These are phyloP conservation scores for Aspergillus heteromorphus DNA, from an alignment of 495 filamentous ascomycete species.

Conservation along the genomic window DNA sequence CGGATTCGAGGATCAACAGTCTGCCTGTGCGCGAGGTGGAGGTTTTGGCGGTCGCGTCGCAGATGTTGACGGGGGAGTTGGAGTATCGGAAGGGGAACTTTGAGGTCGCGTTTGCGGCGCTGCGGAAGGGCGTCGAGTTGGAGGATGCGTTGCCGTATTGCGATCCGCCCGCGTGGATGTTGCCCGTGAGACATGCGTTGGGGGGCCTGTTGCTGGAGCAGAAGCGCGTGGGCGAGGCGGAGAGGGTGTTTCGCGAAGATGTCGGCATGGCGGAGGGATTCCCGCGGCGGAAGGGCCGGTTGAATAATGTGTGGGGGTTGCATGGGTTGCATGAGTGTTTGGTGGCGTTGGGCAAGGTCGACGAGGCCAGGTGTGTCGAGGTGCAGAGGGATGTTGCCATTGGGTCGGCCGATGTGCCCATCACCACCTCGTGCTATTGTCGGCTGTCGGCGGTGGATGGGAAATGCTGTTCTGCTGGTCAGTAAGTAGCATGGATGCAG, in stretches of 20 bases:
- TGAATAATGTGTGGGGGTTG: slow-evolving; percentile 3
- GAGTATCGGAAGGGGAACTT: slow-evolving; percentile 56
- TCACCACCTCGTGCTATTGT: slow-evolving; percentile 4
- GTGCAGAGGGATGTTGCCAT: neutral
- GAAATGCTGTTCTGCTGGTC: neutral
- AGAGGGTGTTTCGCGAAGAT: neutral
- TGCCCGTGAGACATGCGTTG: neutral
- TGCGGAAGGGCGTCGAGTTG: neutral
- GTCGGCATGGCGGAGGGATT: slow-evolving; percentile 2
- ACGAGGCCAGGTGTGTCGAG: neutral
- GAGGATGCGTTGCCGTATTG: neutral
- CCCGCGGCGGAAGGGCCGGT: neutral
- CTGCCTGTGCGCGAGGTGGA: slow-evolving; percentile 43
- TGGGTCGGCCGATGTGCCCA: neutral
- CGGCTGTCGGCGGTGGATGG: neutral
- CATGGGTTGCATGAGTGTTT: slow-evolving; percentile 5
- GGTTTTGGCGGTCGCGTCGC: slow-evolving; percentile 50
- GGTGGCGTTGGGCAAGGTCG: neutral
- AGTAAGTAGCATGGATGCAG: too few species aligned
- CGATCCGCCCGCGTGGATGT: neutral
- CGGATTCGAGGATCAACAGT: neutral
- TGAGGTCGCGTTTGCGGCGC: slow-evolving; percentile 41
- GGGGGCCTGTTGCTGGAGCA: slow-evolving; percentile 1
- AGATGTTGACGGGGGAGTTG: slow-evolving; percentile 64
- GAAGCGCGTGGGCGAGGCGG: neutral